Conservation (phyloP, 306 rosid species). For the Quercus gilva region DNA sequence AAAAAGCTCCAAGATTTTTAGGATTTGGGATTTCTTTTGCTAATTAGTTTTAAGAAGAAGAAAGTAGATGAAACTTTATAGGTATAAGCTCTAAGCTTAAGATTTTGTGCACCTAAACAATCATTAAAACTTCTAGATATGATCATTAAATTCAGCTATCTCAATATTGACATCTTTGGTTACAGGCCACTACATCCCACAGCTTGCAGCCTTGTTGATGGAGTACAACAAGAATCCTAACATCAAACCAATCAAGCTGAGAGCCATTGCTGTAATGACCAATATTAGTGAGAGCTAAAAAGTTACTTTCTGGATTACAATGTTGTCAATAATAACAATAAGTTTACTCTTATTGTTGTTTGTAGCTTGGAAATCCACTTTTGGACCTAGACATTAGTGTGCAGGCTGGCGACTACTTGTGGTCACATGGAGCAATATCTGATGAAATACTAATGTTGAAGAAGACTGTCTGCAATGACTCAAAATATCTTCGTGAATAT, state of each 20-base stretch:
- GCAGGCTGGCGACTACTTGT: background rate
- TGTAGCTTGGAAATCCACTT: constrained; percentile 12
- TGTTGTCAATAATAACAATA: background rate
- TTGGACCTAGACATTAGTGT: constrained; percentile 4
- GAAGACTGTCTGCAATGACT: constrained; percentile 1
- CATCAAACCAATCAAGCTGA: background rate
- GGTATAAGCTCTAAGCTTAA: too few relatives aligned
- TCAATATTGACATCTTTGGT: background rate
- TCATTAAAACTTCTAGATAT: too few relatives aligned
- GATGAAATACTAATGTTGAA: background rate
- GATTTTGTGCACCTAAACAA: too few relatives aligned
- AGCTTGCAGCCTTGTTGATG: background rate
- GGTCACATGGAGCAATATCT: background rate
- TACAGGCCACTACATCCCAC: background rate
- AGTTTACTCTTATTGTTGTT: background rate
- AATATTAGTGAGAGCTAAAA: background rate
- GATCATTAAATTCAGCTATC: background rate
- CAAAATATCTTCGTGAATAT: background rate
- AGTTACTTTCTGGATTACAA: too few relatives aligned
- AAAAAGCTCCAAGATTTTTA: too few relatives aligned
- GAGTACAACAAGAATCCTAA: background rate
- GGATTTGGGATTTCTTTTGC: too few relatives aligned
- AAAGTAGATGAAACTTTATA: too few relatives aligned
- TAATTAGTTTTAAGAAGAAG: too few relatives aligned
- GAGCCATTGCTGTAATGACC: background rate